A percentile compares a stretch with the other conserved stretches of the same genome.
Evolutionary conservation across 1,284 basidiomycete species (phyloP).

Genomic region (Afroboletus lepidellus): DNA sequence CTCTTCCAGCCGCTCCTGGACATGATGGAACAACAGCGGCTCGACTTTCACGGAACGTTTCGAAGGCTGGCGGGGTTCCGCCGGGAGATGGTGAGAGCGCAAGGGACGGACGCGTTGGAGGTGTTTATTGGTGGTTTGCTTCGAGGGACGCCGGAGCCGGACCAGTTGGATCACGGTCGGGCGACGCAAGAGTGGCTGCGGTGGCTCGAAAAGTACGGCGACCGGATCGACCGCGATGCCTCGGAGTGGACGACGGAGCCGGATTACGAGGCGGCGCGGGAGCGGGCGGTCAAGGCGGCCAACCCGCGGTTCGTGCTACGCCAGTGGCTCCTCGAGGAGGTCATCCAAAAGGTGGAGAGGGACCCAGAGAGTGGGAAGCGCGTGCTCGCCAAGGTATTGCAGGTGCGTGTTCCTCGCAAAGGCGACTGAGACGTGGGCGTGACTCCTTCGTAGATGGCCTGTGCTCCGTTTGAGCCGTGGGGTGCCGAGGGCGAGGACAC

Average conservation of each 20-base stretch:
- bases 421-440: neutral
- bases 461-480: constrained; percentile 76
- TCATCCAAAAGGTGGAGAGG: constrained; percentile 65
- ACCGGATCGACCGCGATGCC: constrained; percentile 58
- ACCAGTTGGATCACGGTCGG: constrained; percentile 40
- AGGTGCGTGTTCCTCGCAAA: constrained; percentile 44
- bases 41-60: constrained; percentile 87
- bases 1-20: constrained; percentile 66
- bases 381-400: constrained; percentile 71
- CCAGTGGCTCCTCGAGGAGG: constrained; percentile 92
- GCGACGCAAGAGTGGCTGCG: constrained; percentile 50
- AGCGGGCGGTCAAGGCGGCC: constrained; percentile 45
- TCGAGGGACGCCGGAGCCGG: constrained; percentile 43
- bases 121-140: constrained; percentile 54
- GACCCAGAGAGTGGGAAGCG: constrained; percentile 58
- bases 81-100: constrained; percentile 41
- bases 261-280: constrained; percentile 43
- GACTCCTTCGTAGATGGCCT: constrained; percentile 62
- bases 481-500: constrained; percentile 59
- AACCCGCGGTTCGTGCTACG: constrained; percentile 90
- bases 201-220: constrained; percentile 72
- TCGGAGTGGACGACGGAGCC: constrained; percentile 38
- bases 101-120: constrained; percentile 35
- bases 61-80: constrained; percentile 66
- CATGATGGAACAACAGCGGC: constrained; percentile 64